These are phyloP conservation scores for Chamaenerion angustifolium DNA, from an alignment of 345 rosid species.

Conservation along the genomic window DNA sequence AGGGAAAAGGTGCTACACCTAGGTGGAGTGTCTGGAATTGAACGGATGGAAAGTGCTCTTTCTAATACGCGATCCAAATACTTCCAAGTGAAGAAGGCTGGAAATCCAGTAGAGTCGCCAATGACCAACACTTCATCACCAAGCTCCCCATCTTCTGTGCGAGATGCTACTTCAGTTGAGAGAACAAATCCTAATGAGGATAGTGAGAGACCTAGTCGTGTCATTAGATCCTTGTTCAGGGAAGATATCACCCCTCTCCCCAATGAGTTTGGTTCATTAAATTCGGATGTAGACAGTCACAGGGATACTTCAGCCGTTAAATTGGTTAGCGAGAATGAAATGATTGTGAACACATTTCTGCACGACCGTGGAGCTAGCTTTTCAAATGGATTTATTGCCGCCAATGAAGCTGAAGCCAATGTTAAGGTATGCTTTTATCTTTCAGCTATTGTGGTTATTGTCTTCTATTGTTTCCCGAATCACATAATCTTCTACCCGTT, in stretches of 20 bases:
- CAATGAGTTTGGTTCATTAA: conserved; percentile 22
- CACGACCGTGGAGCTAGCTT: conserved; percentile 35
- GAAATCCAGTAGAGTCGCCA: conserved; percentile 51
- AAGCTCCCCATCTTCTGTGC: conserved; percentile 17
- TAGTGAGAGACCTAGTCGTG: conserved; percentile 36
- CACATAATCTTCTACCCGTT: background rate
- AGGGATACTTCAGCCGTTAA: conserved; percentile 18
- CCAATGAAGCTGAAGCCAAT: conserved; percentile 25
- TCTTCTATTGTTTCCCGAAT: background rate
- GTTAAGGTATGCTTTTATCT: conserved; percentile 42
- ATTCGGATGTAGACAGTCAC: conserved; percentile 15
- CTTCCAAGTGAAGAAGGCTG: conserved; percentile 42
- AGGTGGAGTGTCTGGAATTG: conserved; percentile 67
- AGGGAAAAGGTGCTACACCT: conserved; percentile 69
- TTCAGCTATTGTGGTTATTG: background rate
- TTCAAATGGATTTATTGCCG: conserved; percentile 23
- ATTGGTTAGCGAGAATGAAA: conserved; percentile 48
- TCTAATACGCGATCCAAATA: conserved; percentile 54
- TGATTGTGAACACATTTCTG: conserved; percentile 58
- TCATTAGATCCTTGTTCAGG: conserved; percentile 56
- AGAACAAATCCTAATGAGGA: conserved; percentile 12
- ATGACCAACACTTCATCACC: conserved; percentile 17
- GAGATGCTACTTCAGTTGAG: conserved; percentile 11
- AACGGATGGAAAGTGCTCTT: conserved; percentile 66
- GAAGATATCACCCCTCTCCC: conserved; percentile 28